Base-by-base conservation (phyloP, 805 yeast genomes). In the Ogataea polymorpha region DNA sequence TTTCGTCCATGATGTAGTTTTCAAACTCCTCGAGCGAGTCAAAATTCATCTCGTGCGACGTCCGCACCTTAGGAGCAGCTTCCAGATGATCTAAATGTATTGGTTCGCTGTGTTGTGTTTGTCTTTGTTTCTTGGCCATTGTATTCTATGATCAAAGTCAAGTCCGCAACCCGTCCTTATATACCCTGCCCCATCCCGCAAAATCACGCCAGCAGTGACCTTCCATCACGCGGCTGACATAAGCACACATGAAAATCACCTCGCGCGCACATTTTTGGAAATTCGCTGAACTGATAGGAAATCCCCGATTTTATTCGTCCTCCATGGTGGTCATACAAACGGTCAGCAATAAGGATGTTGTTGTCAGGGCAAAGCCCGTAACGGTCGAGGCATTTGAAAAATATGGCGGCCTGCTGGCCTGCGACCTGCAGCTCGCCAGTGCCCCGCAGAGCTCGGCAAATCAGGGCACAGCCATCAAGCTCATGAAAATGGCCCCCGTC, bases 391-490 rank as follows among this genome's bases (percentile, higher is more conserved):
- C 72, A 1, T 89, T 87, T 55, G 74, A 75, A 1, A 70, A 71
- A 3, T 89, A 71, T 58, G 97, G 97, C 0, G 80, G 86, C 9
- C 76, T 89, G 31, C 83, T 93, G 20, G 86, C 95, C 3, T 31
- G 35, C 31, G 77, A 75, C 45, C 85, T 87, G 53, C 95, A 86
- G 61, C 68, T 86, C 21, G 56, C 63, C 26, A 56, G 72, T 1
- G 65, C 71, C 36, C 56, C 61, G 27, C 59, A 71, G 23, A 58
- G 74, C 5, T 64, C 74, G 15, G 97, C 96, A 4, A 90, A 90
- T 63, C 89, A 90, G 56, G 97, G 97, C n/a, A 90, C 97, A 2
- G 97, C 97, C 1, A 68, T 75, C 5, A 90, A 90, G 54, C 61
- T 87, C 33, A 77, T 76, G 47, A 72, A 81, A 46, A 93, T 89